Evolutionary conservation across 2,329 filamentous ascomycete species (phyloP).

Genomic region (Pezicula radicicola): DNA sequence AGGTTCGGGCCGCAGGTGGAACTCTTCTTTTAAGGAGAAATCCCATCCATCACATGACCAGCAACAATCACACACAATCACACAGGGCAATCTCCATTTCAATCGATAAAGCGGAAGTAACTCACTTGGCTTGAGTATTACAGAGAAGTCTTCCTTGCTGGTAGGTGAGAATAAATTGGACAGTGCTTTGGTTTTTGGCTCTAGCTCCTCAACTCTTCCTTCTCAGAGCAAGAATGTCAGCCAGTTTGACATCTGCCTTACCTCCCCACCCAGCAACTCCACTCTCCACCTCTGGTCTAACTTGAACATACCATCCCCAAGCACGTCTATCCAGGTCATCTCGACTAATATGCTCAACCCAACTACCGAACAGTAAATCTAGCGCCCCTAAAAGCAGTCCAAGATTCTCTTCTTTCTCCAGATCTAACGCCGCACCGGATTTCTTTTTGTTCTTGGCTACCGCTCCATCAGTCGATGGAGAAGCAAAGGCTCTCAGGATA

Average conservation of each 20-base stretch:
- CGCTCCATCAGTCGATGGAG: slow-evolving; percentile 23
- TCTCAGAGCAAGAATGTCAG: slow-evolving; percentile 61
- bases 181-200: too few species aligned
- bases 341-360: slow-evolving; percentile 59
- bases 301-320: slow-evolving; percentile 78
- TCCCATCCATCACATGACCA: too few species aligned
- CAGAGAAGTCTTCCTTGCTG: too few species aligned
- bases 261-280: slow-evolving; percentile 81
- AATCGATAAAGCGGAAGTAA: too few species aligned
- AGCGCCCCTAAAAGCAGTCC: slow-evolving; percentile 68
- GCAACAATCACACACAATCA: too few species aligned
- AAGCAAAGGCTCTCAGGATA: slow-evolving; percentile 55
- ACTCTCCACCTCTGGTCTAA: slow-evolving; percentile 71
- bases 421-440: slow-evolving; percentile 46
- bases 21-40: too few species aligned
- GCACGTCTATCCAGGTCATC: slow-evolving; percentile 72
- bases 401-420: slow-evolving; percentile 67
- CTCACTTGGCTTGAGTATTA: too few species aligned
- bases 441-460: slow-evolving; percentile 44
- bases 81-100: too few species aligned
- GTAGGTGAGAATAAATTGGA: too few species aligned
- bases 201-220: slow-evolving; percentile 28
- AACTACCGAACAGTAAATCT: slow-evolving; percentile 70
- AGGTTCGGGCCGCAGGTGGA: too few species aligned
- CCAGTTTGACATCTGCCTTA: slow-evolving; percentile 67